Base-by-base conservation (phyloP, 2,329 filamentous ascomycete species). In the Dactylellina sp. region DNA sequence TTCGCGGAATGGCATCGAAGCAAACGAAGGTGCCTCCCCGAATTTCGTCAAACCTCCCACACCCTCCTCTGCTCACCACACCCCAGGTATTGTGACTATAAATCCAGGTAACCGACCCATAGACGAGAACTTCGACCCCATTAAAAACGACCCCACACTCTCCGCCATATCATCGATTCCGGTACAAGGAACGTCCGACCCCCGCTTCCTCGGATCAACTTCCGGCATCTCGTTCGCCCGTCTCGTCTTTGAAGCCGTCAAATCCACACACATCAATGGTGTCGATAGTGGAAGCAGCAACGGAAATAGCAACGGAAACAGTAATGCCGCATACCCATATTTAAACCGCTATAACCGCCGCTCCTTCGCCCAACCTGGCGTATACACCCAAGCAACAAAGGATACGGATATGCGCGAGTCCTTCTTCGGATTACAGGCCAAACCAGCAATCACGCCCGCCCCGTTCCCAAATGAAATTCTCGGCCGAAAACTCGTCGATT, bases 361-460 rank as follows among this genome's bases (percentile, higher is more conserved):
- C 61, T 46, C 76, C 25, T 47, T 71, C 52, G 78, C 85, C 75
- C 82, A 85, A 74, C 80, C 81, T 65, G 70, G 76, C 2, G 68
- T 72, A 42, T 72, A 55, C 20, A 53, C 37, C 52, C 25, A 78
- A 76, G 62, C 80, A 77, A n/a, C n/a, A n/a, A 85, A 86, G 40
- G 89, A 89, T 39, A 92, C 92, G 16, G 92, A 91, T 11, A 95
- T 97, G 90, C 87, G 93, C 71, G 94, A 98, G 81, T 96, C 93
- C 0, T 97, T 97, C 84, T 98, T 98, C 79, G 94, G 94, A n/a
- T 84, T 98, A 47, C 93, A 97, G 78, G 96, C 92, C 1, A 93
- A 91, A 78, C 92, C 93, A 1, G 92, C 89, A 14, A 95, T 97
- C 79, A 89, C 91, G 75, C 91, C 91, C 47, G 93, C 93, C 0